Base-by-base conservation (phyloP, 768 basidiomycete species). In the Mycena latifolia region DNA sequence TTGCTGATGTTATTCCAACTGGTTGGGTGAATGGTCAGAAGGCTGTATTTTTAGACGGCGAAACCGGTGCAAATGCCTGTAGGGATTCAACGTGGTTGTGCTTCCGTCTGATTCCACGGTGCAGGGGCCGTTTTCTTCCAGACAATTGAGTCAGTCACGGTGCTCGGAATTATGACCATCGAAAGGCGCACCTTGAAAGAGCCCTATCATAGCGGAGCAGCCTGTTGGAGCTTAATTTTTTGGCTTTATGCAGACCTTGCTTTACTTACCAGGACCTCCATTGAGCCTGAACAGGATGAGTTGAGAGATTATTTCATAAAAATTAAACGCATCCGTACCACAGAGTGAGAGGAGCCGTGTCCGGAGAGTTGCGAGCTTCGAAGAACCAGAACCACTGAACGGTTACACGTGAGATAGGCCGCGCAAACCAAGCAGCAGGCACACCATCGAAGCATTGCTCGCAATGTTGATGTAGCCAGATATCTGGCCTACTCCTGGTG, bases 401-500 rank as follows among this genome's bases (percentile, higher is more conserved):
- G 43, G 5, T 12, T 5, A 7, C 3, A 3, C 14, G 18, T 50
- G 3, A 28, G 14, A 11, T 11, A 18, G 51, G 37, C 7, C 11
- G 14, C 39, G 33, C 4, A 20, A 47, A 2, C 18, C 33, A 24
- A 18, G 46, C 6, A 20, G 67, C 79, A 62, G 50, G 15, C 24
- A 24, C 18, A 88, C 88, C 85, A 88, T 86, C 0, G 86, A 88
- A 83, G 86, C 88, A 55, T 87, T 84, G 15, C 70, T 77, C 12
- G 84, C 86, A 28, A 91, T 76, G 41, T 89, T 84, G 9, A 88
- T 77, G 71, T 90, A 92, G 1, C 90, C 90, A 0, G 88, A 89
- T 43, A 87, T 79, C 69, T 89, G 88, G 20, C 76, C 74, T 1
- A 90, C 88, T 0, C 84, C 84, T 0, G 88, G 84, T 0, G 89